A percentile compares a stretch with the other conserved stretches of the same genome.
phyloP scores from a whole-genome alignment of 805 yeast species.

The Kodamaea nitidulidarum region DNA sequence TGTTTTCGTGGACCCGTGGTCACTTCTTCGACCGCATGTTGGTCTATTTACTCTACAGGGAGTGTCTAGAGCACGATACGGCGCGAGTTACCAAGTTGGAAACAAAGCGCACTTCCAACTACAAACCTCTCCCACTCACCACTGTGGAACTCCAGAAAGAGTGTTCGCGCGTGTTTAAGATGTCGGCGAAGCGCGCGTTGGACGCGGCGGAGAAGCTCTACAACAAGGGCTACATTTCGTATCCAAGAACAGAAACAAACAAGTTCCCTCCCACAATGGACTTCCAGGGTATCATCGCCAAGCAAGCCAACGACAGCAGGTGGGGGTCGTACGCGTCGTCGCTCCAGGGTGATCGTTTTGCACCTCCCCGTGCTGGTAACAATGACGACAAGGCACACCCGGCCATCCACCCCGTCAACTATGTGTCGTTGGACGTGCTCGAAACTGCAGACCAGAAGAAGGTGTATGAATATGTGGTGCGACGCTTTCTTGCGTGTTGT shows the following conservation, averaged over 20 bases:
- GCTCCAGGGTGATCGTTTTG: constrained; percentile 23
- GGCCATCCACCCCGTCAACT: constrained; percentile 86
- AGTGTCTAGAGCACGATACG: constrained; percentile 48
- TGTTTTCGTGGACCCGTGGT: constrained; percentile 68
- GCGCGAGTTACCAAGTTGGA: constrained; percentile 51
- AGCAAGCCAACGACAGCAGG: constrained; percentile 48
- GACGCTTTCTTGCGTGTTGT: constrained; percentile 88
- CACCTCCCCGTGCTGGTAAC: constrained; percentile 73
- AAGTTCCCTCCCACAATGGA: constrained; percentile 76
- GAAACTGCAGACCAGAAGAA: constrained; percentile 48
- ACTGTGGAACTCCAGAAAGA: constrained; percentile 90
- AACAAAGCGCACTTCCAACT: constrained; percentile 66
- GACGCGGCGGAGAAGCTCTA: constrained; percentile 79
- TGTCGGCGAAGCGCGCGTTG: constrained; percentile 77
- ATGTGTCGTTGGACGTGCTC: constrained; percentile 28
- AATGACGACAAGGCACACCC: constrained; percentile 97
- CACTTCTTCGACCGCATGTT: constrained; percentile 69
- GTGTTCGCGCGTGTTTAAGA: constrained; percentile 68
- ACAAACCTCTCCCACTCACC: constrained; percentile 85
- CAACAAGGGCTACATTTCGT: constrained; percentile 81
- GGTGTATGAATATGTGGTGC: constrained; percentile 81
- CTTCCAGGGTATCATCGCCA: constrained; percentile 53
- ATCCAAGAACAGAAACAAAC: constrained; percentile 98
- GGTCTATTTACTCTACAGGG: constrained; percentile 61
- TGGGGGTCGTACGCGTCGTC: constrained; percentile 74